phyloP scores from a whole-genome alignment of 2,329 filamentous ascomycete genomes.

The Talaromyces sp. region DNA sequence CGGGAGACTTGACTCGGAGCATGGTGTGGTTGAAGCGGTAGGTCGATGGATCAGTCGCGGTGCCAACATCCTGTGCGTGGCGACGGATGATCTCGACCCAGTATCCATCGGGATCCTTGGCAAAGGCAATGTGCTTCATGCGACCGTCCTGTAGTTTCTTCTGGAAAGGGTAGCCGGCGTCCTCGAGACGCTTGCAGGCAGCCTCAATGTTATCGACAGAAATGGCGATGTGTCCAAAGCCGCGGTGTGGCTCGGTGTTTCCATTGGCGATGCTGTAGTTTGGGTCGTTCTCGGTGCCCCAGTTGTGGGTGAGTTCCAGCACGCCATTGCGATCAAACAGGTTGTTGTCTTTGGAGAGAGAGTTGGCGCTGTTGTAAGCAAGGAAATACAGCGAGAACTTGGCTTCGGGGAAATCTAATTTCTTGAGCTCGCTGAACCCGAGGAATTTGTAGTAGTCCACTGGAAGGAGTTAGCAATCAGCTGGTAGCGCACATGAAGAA shows the following conservation, averaged over 20 bases:
- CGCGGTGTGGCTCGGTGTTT: conserved; percentile 79
- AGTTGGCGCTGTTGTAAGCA: conserved; percentile 72
- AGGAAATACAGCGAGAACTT: conserved; percentile 97
- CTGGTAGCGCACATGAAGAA: conserved; percentile 6
- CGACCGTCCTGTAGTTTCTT: conserved; percentile 87
- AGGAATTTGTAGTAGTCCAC: conserved; percentile 93
- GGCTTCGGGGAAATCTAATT: conserved; percentile 73
- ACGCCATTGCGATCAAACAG: conserved; percentile 82
- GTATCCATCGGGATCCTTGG: conserved; percentile 78
- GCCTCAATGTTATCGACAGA: conserved; percentile 79
- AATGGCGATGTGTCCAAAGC: conserved; percentile 83
- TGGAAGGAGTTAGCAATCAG: conserved; percentile 18
- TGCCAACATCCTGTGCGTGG: conserved; percentile 66
- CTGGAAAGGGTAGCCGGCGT: conserved; percentile 88
- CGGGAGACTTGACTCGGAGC: conserved; percentile 81
- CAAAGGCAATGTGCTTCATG: conserved; percentile 86
- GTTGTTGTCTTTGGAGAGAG: conserved; percentile 66
- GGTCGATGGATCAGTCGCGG: conserved; percentile 64
- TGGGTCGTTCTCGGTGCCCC: conserved; percentile 82
- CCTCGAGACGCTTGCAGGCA: conserved; percentile 81
- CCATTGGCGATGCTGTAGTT: conserved; percentile 79
- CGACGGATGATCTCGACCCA: conserved; percentile 59
- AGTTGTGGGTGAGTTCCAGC: conserved; percentile 77
- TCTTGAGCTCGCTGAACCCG: conserved; percentile 77
- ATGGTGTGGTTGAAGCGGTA: conserved; percentile 69